Evolutionary conservation across 1,284 basidiomycete species (phyloP).

Genomic region (Leccinum cinnamomeum): DNA sequence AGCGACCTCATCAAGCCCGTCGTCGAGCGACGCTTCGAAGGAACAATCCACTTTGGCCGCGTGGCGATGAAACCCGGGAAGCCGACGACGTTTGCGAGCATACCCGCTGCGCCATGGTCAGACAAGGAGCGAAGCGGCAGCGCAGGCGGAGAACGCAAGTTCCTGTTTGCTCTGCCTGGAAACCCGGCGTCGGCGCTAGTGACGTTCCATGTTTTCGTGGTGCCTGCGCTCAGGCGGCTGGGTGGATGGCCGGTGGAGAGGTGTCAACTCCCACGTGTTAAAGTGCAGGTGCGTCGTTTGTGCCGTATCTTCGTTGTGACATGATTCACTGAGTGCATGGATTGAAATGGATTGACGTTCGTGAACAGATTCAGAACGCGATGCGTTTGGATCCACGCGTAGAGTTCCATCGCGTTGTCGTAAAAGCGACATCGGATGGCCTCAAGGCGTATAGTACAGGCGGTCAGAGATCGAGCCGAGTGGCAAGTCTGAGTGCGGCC

Average conservation of each 20-base stretch:
- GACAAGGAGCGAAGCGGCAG: constrained; percentile 12
- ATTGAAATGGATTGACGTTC: background rate
- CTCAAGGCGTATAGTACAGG: constrained; percentile 77
- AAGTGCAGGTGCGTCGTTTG: constrained; percentile 53
- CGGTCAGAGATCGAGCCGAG: constrained; percentile 80
- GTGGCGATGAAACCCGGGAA: constrained; percentile 74
- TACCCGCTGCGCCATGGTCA: constrained; percentile 40
- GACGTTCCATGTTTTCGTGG: constrained; percentile 82
- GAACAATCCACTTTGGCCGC: constrained; percentile 79
- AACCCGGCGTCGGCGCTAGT: constrained; percentile 91
- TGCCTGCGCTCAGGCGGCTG: constrained; percentile 74
- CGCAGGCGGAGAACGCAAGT: constrained; percentile 40
- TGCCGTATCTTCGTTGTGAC: background rate
- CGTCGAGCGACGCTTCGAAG: constrained; percentile 75
- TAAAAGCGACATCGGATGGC: constrained; percentile 46
- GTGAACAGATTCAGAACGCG: constrained; percentile 49
- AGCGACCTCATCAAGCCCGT: constrained; percentile 85
- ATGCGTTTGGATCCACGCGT: constrained; percentile 74
- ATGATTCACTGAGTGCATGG: background rate
- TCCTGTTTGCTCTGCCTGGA: constrained; percentile 83
- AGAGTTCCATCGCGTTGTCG: constrained; percentile 79
- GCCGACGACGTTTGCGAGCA: constrained; percentile 84
- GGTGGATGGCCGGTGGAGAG: constrained; percentile 61
- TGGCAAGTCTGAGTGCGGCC: constrained; percentile 74
- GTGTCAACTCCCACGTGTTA: constrained; percentile 63